These are phyloP conservation scores for Lactifluus piperatus DNA, from an alignment of 768 basidiomycete species.

Conservation along the genomic window DNA sequence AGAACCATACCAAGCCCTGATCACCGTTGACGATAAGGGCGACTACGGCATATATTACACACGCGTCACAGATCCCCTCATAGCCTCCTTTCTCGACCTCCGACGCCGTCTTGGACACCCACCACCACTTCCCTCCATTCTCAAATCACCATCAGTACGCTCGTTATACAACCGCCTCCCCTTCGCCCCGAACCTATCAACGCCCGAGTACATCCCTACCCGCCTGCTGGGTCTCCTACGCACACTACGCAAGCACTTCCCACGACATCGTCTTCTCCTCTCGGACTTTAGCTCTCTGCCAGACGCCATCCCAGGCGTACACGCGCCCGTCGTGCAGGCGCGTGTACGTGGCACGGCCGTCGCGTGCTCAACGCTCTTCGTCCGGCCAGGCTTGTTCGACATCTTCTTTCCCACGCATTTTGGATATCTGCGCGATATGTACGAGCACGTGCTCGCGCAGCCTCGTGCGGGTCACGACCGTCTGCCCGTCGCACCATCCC, in stretches of 20 bases:
- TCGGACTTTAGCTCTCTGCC: constrained; percentile 89
- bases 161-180: constrained; percentile 64
- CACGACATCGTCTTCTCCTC: constrained; percentile 86
- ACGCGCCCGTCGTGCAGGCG: constrained; percentile 94
- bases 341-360: constrained; percentile 78
- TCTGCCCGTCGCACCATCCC: constrained; percentile 31
- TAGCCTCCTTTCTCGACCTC: constrained; percentile 66
- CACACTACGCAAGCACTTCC: constrained; percentile 75
- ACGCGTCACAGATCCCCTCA: constrained; percentile 76
- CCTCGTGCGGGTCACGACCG: constrained; percentile 30
- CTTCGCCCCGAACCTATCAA: constrained; percentile 83
- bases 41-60: constrained; percentile 82
- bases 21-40: constrained; percentile 69
- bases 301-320: constrained; percentile 67
- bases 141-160: constrained; percentile 51
- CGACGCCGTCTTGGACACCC: constrained; percentile 51
- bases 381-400: constrained; percentile 94
- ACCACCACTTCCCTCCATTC: constrained; percentile 46
- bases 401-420: constrained; percentile 98
- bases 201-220: constrained; percentile 88
- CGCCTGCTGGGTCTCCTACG: constrained; percentile 79
- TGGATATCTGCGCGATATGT: constrained; percentile 77
- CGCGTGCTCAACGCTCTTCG: constrained; percentile 83
- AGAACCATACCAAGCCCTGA: constrained; percentile 74
- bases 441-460: constrained; percentile 70